These are phyloP conservation scores for Peronospora tabacina DNA, from an alignment of 352 stramenopile species.

Conservation along the genomic window DNA sequence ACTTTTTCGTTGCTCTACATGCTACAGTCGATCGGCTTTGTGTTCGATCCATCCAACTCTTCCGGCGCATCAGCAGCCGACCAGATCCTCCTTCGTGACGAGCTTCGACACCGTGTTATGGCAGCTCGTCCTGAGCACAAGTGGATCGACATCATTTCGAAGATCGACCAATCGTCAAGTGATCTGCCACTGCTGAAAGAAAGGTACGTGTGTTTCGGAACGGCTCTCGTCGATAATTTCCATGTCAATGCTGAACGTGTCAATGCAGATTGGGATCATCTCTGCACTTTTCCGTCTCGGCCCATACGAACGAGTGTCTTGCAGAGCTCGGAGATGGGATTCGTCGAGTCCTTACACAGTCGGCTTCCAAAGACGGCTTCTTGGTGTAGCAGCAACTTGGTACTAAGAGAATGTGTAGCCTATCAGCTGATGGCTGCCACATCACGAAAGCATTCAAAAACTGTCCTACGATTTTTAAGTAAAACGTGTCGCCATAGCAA, in stretches of 20 bases:
- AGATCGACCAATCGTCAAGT: slow-evolving; percentile 57
- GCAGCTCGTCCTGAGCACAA: slow-evolving; percentile 35
- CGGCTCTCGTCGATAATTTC: neutral
- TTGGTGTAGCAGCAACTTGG: slow-evolving; percentile 9
- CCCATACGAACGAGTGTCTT: slow-evolving; percentile 72
- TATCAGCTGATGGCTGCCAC: too few relatives aligned
- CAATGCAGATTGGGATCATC: slow-evolving; percentile 22
- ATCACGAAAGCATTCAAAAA: neutral
- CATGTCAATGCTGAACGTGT: neutral
- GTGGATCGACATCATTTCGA: slow-evolving; percentile 85
- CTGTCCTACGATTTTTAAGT: neutral
- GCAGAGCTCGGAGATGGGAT: slow-evolving; percentile 49
- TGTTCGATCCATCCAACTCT: slow-evolving; percentile 66
- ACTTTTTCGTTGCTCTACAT: slow-evolving; percentile 5
- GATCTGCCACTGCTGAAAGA: slow-evolving; percentile 33
- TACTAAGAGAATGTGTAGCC: neutral
- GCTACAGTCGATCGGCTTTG: slow-evolving; percentile 68
- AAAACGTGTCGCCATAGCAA: neutral
- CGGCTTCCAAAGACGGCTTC: slow-evolving; percentile 11
- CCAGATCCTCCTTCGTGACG: slow-evolving; percentile 63
- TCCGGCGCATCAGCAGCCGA: slow-evolving; percentile 58
- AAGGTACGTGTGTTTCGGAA: slow-evolving; percentile 14
- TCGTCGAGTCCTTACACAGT: slow-evolving; percentile 38
- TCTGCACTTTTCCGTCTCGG: slow-evolving; percentile 40
- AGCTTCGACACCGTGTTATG: slow-evolving; percentile 49